Evolutionary conservation across 805 yeast species (phyloP).

Genomic region (Brettanomyces sp.): DNA sequence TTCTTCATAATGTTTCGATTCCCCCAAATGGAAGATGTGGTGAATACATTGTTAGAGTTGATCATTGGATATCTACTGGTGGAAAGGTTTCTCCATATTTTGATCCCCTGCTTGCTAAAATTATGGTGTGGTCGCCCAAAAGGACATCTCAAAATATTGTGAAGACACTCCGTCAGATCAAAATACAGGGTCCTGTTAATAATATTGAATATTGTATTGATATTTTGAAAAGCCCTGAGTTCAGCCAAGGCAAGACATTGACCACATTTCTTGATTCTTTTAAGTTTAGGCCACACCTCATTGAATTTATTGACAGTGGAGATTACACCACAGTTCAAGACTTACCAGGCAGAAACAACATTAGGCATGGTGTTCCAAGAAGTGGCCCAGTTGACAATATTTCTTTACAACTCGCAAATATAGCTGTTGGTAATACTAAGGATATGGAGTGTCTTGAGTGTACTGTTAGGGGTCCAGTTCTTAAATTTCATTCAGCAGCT

Average conservation of each 20-base stretch:
- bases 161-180: constrained; percentile 10
- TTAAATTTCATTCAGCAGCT: constrained; percentile 19
- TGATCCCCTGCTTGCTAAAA: constrained; percentile 23
- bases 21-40: neutral
- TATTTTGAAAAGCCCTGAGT: constrained; percentile 11
- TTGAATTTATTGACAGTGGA: constrained; percentile 28
- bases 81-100: constrained; percentile 21
- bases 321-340: constrained; percentile 48
- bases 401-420: constrained; percentile 19
- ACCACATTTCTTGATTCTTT: constrained; percentile 15
- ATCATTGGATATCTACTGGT: constrained; percentile 22
- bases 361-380: constrained; percentile 20
- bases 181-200: constrained; percentile 20
- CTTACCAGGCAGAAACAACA: constrained; percentile 25
- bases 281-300: constrained; percentile 13
- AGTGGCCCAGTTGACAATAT: constrained; percentile 21
- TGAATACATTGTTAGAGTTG: constrained; percentile 13
- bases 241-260: constrained; percentile 12
- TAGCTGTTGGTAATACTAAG: constrained; percentile 17
- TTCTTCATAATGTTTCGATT: constrained; percentile 16
- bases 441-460: constrained; percentile 17
- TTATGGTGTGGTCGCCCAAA: constrained; percentile 18
- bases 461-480: constrained; percentile 18
- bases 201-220: constrained; percentile 17
- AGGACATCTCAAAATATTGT: constrained; percentile 17